A percentile compares a stretch with the other conserved stretches of the same genome.
Evolutionary conservation across 257 asterid species (phyloP).

Genomic region (Solanum paucissectum): DNA sequence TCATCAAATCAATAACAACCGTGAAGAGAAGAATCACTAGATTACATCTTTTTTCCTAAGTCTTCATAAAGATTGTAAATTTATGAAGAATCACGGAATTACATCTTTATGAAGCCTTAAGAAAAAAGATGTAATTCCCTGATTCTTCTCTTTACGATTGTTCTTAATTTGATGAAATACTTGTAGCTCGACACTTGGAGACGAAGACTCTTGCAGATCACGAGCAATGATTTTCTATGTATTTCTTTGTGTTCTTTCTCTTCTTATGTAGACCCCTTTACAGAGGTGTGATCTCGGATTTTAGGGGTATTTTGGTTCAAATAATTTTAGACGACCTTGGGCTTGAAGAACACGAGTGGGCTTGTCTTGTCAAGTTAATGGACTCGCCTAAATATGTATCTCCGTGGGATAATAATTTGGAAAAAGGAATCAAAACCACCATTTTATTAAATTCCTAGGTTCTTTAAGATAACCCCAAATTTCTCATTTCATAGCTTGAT

Average conservation of each 20-base stretch:
- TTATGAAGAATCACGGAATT: background rate
- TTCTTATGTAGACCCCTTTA: background rate
- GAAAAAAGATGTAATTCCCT: background rate
- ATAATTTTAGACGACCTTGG: background rate
- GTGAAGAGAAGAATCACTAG: background rate
- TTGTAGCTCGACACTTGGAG: background rate
- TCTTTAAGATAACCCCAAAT: background rate
- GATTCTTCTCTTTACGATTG: background rate
- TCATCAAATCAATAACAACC: background rate
- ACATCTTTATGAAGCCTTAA: background rate
- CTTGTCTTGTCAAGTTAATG: background rate
- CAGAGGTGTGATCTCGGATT: background rate
- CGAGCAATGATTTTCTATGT: background rate
- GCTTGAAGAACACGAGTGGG: background rate
- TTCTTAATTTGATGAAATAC: background rate
- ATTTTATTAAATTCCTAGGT: no score
- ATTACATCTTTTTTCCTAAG: background rate
- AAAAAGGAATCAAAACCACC: background rate
- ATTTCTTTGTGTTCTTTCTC: background rate
- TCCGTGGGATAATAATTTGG: background rate
- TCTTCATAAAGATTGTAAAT: background rate
- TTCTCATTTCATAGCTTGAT: background rate
- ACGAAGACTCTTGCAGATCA: background rate
- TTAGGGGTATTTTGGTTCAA: background rate
- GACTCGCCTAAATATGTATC: background rate